Evolutionary conservation across 1,284 basidiomycete species (phyloP), one percentile per base, ranked within the genome.

Genomic region (Fomitopsis schrenkii): DNA sequence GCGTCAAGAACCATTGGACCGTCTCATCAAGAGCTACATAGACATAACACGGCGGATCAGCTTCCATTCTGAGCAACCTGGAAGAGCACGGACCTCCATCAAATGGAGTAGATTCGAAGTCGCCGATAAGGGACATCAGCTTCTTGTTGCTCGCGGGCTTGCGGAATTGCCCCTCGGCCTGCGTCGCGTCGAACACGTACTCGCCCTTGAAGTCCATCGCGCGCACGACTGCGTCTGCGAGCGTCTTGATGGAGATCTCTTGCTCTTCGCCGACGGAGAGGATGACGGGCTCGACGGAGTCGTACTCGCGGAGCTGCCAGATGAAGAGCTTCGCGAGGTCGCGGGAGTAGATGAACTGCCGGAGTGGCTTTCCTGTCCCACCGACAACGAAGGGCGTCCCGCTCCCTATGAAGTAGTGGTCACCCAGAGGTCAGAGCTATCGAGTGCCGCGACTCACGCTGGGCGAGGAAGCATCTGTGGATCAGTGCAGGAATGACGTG

Each of bases 61-160:
- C 10, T 3, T 57, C 36, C 48, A 57, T 52, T n/a, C 44, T n/a
- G n/a, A 10, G 15, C 35, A 28, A 19, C 28, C 19, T 56, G 53
- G 28, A 10, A 42, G 33, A 28, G 57, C 79, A 46, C 50, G n/a
- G 64, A 91, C 90, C 91, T 74, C 83, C 66, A 15, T 91, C 82
- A 70, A 95, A 95, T 6, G 93, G 93, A 44, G 94, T 95, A 75
- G 95, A 96, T 72, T 88, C 70, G 76, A 95, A 96, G 8, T 81
- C 84, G 40, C 86, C 85, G 42, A 94, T 85, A 45, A 90, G 76
- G 26, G 75, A 76, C 38, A 91, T 71, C 5, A 96, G 78, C 75
- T 94, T 95, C 70, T 83, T 86, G 75, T 97, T 97, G 48, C 91
- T 93, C n/a, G 94, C 94, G 0, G 94, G 93, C 77, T 96, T 96